Evolutionary conservation across 2,329 filamentous ascomycete species (phyloP), one percentile per base, ranked within the genome.

Genomic region (Trichoderma cornu-damae): DNA sequence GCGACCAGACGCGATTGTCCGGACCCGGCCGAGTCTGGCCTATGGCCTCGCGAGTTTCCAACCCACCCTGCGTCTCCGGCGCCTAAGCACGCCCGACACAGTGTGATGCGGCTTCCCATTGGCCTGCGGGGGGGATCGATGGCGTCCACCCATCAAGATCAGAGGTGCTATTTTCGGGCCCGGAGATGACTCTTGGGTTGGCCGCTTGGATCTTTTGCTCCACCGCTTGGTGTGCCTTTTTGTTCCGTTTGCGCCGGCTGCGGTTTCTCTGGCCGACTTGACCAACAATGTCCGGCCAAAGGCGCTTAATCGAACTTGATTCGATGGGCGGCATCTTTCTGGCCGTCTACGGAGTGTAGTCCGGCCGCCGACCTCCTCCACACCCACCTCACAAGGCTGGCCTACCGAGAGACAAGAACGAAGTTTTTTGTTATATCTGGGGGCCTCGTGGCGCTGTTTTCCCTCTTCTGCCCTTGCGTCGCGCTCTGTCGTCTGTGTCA

Each of bases 221-320:
- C 50, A 54, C 52, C 30, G 38, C 28, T 40, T n/a, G 9, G 26
- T 26, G 42, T 53, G 49, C 48, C 43, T 58, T 42, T 18, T 26
- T n/a, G n/a, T n/a, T 20, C 56, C 43, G 42, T 47, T 42, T 32
- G 18, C 40, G 32, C 40, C 32, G 28, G 32, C 46, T 46, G 47
- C 24, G 24, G 30, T 37, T n/a, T 30, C 26, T 42, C 48, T 26
- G 14, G 56, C 56, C 48, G 42, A 43, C 49, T 53, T 26, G 57
- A 47, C 57, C 40, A 51, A 42, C n/a, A 40, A 49, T 43, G 38
- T 46, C 49, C 28, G 47, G 30, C 46, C 46, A 46, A 47, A 51
- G 58, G 58, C 58, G 58, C 58, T 59, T 59, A 59, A 51, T 56
- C 53, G 51, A 59, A n/a, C n/a, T 43, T 59, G 58, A 51, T 43